Evolutionary conservation across 1,284 basidiomycete genomes (phyloP).

Genomic region (Apiotrichum mycotoxinovorans): DNA sequence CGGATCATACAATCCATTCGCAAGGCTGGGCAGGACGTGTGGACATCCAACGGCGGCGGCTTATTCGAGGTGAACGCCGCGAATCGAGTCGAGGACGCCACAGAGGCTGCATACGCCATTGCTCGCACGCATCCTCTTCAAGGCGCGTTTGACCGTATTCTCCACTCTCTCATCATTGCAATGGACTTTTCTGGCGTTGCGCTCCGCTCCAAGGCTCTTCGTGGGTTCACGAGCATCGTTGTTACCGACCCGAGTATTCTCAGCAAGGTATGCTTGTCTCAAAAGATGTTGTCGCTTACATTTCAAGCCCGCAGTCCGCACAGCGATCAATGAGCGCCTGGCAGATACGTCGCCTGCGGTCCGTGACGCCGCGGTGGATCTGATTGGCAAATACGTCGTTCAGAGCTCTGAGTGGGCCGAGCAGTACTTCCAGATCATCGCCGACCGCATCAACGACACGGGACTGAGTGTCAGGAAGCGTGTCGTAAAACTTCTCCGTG

Average conservation of each 20-base stretch:
- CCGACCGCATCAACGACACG: slow-evolving; percentile 84
- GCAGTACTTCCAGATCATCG: slow-evolving; percentile 80
- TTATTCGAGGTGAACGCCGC: slow-evolving; percentile 41
- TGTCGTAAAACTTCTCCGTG: slow-evolving; percentile 86
- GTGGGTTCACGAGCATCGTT: slow-evolving; percentile 78
- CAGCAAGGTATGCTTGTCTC: slow-evolving; percentile 59
- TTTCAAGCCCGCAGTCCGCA: slow-evolving; percentile 52
- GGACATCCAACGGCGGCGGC: slow-evolving; percentile 32
- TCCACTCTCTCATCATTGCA: slow-evolving; percentile 69
- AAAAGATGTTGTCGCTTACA: not conserved
- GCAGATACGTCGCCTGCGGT: slow-evolving; percentile 87
- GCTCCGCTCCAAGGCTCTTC: slow-evolving; percentile 83
- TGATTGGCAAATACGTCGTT: slow-evolving; percentile 92
- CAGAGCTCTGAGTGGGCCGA: slow-evolving; percentile 76
- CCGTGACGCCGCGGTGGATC: slow-evolving; percentile 89
- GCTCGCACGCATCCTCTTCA: slow-evolving; percentile 68
- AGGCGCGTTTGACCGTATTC: slow-evolving; percentile 72
- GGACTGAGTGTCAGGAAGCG: slow-evolving; percentile 89
- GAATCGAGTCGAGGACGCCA: slow-evolving; percentile 26
- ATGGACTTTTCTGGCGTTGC: slow-evolving; percentile 78
- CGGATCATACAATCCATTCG: slow-evolving; percentile 23
- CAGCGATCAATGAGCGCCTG: slow-evolving; percentile 82
- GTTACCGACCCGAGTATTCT: slow-evolving; percentile 81
- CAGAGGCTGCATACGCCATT: slow-evolving; percentile 61
- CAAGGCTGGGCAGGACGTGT: slow-evolving; percentile 25